These are phyloP conservation scores for Stephanodiscus triporus DNA, from an alignment of 108 stramenopile species.

Conservation along the genomic window DNA sequence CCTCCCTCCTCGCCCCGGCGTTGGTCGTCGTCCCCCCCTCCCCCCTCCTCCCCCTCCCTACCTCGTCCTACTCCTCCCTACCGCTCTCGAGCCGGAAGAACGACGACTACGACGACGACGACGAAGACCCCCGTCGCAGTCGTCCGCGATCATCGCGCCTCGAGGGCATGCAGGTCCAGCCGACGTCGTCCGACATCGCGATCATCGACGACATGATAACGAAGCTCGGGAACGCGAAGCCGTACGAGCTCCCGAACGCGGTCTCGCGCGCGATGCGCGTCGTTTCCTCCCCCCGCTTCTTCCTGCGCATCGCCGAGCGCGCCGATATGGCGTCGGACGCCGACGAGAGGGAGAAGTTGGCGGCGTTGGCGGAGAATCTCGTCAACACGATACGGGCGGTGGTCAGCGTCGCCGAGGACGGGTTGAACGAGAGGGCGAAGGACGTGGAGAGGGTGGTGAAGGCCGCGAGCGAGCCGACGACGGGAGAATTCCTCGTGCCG, in stretches of 20 bases:
- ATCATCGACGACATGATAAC: conserved; percentile 91
- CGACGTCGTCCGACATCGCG: conserved; percentile 62
- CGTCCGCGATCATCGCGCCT: conserved; percentile 67
- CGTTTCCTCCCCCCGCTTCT: conserved; percentile 82
- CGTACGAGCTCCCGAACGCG: conserved; percentile 86
- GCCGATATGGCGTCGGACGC: conserved; percentile 54
- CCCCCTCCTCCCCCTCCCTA: neutral
- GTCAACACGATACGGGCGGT: conserved; percentile 78
- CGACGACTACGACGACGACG: conserved; percentile 6
- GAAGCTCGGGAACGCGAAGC: conserved; percentile 78
- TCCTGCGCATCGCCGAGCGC: conserved; percentile 81
- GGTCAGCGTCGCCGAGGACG: conserved; percentile 73
- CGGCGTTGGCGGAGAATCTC: conserved; percentile 74
- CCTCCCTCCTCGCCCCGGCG: neutral
- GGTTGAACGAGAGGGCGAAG: conserved; percentile 78
- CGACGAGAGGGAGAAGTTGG: conserved; percentile 65
- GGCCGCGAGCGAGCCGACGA: conserved; percentile 83
- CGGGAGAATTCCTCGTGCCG: conserved; percentile 89
- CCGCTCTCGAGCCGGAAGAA: conserved; percentile 22
- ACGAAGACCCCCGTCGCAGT: neutral
- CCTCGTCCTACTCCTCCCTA: neutral
- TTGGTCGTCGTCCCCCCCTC: neutral
- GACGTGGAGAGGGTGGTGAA: conserved; percentile 79
- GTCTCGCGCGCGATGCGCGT: conserved; percentile 84
- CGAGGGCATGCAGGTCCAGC: conserved; percentile 79